Conservation (phyloP, 2,329 filamentous ascomycete species). For the Curvularia hawaiiensis region DNA sequence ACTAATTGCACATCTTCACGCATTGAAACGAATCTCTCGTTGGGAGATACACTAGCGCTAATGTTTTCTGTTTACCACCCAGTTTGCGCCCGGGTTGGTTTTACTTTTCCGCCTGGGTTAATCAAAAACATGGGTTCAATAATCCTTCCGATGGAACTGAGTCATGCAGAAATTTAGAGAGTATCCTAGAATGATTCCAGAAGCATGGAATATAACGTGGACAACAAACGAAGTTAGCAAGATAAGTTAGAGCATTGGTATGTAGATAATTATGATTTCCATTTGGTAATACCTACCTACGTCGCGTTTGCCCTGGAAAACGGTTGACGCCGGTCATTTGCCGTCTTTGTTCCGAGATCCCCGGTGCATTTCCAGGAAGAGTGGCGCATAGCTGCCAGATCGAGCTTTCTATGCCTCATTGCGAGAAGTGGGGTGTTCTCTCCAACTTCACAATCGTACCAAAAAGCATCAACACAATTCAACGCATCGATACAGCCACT, state of each 20-base stretch:
- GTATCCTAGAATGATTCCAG: neutral
- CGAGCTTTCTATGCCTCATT: neutral
- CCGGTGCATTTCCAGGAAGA: neutral
- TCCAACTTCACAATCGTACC: neutral
- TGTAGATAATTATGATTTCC: neutral
- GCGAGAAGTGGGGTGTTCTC: neutral
- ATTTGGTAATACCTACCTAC: too few species aligned
- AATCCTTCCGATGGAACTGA: conserved; percentile 26
- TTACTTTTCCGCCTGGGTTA: too few species aligned
- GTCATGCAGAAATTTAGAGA: neutral
- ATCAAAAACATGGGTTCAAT: conserved; percentile 34
- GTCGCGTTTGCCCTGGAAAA: neutral
- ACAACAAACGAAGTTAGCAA: neutral
- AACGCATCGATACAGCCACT: neutral
- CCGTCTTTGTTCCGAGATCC: neutral
- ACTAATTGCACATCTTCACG: too few species aligned
- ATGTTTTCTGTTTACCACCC: too few species aligned
- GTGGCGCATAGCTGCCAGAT: neutral
- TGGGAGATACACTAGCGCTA: too few species aligned
- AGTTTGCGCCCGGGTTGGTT: too few species aligned
- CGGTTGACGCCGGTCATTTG: neutral
- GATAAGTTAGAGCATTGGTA: neutral
- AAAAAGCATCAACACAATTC: neutral
- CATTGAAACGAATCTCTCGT: too few species aligned
- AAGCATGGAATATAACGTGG: neutral